Percentiles rank a stretch among this genome's conserved stretches.
phyloP scores from a whole-genome alignment of 768 basidiomycete genomes.

The Termitomyces sp. region DNA sequence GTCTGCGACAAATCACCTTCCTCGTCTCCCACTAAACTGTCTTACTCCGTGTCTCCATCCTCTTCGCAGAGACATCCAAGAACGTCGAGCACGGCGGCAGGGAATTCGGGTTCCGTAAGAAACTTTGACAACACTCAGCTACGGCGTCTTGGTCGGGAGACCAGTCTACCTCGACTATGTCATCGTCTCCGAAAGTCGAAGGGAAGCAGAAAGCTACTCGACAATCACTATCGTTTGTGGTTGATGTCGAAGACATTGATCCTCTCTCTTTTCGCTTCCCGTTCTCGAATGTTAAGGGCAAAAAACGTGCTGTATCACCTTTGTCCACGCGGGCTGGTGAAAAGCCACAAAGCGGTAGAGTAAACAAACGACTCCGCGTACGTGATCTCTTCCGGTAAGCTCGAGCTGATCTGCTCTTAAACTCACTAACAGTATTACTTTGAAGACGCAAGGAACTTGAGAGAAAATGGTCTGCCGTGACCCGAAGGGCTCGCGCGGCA shows the following conservation, averaged over 20 bases:
- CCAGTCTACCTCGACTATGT: neutral
- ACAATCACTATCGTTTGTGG: neutral
- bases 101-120: too few species aligned
- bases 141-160: neutral
- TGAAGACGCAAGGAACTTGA: constrained; percentile 21
- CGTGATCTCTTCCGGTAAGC: neutral
- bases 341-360: neutral
- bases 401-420: neutral
- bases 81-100: neutral
- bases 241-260: neutral
- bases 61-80: neutral
- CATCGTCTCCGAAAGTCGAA: neutral
- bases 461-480: constrained; percentile 29
- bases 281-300: neutral
- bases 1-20: neutral
- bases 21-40: neutral
- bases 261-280: neutral
- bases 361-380: neutral
- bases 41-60: neutral
- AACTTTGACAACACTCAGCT: too few species aligned
- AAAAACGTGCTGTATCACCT: constrained; percentile 2
- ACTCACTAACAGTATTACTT: neutral
- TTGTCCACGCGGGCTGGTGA: neutral
- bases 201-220: constrained; percentile 1
- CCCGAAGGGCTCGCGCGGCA: constrained; percentile 24